Base-by-base conservation (phyloP, 352 stramenopile species). In the Phytophthora vignae region DNA sequence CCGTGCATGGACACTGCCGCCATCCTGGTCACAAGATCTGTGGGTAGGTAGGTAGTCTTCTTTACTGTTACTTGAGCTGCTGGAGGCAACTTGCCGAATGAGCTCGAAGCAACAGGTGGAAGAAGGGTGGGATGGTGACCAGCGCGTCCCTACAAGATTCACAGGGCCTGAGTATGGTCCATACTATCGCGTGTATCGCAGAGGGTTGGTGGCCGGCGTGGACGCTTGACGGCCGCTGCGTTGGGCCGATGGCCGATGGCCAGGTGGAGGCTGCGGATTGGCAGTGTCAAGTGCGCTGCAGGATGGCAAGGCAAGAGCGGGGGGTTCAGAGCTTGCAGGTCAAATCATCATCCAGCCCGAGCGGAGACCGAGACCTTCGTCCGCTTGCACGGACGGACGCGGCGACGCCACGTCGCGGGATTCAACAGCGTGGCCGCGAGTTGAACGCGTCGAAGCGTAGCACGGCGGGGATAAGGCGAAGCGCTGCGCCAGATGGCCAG, bases 1-100 rank as follows among this genome's bases (percentile, higher is more conserved):
- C 70, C 65, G 58, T 79, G 81, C 80, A 93, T 88, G 10, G 85
- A 93, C 21, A 91, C 67, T 62, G 79, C 81, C 29, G 83, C 83
- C 83, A 91, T 90, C 17, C 17, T 52, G 46, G 15, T 22, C 42
- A 17, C 36, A 42, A 42, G 36, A 42, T 42, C 36, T 42, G n/a
- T n/a, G n/a, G n/a, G n/a, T n/a, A n/a, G n/a, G 1, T 42, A 15
- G 0, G 11, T 33, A 9, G 29, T 33, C 29, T 15, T 42, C 8
- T 40, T 48, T n/a, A 5, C 12, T 27, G 19, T 29, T 63, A 48
- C 56, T 69, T 76, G 58, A 22, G 66, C 48, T 66, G 57, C 29
- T 53, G 17, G 10, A 38, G 46, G 76, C 58, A 78, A 76, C 33
- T 83, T 71, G 66, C 52, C 40, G 66, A 78, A 78, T 76, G 69